Evolutionary conservation across 2,329 filamentous ascomycete genomes (phyloP).

Genomic region (Ceratocystis diversiconidia): DNA sequence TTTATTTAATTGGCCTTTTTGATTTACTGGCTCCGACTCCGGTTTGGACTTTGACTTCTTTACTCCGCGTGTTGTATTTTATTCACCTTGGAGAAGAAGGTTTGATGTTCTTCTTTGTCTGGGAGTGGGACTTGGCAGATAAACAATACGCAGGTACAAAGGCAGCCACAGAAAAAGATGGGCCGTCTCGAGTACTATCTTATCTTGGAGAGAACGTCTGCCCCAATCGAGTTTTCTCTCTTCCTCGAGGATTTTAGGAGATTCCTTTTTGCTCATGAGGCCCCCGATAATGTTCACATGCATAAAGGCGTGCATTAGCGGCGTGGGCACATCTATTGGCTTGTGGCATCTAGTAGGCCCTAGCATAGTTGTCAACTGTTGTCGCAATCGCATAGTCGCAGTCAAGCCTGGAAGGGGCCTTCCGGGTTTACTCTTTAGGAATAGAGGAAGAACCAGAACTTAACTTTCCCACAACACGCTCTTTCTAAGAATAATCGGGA

Average conservation of each 20-base stretch:
- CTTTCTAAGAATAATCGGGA: constrained; percentile 3
- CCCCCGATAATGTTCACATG: neutral
- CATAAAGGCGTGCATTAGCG: constrained; percentile 4
- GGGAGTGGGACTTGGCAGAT: neutral
- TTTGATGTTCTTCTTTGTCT: neutral
- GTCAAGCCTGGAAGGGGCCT: neutral
- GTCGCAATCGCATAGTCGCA: neutral
- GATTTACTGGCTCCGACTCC: too few relatives aligned
- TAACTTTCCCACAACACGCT: neutral
- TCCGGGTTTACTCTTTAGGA: neutral
- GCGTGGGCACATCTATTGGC: neutral
- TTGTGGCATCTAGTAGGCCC: neutral
- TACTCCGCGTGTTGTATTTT: neutral
- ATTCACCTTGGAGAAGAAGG: neutral
- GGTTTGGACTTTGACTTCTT: neutral
- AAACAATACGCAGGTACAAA: neutral
- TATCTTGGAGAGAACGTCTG: neutral
- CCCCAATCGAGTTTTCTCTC: neutral
- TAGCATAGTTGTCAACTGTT: neutral
- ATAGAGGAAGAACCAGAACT: neutral
- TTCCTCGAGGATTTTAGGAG: neutral
- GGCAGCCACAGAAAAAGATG: neutral
- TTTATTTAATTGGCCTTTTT: too few relatives aligned
- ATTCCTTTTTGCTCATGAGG: neutral
- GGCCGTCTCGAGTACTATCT: neutral